Evolutionary conservation across 306 rosid genomes (phyloP), one percentile per base, ranked within the genome.

Genomic region (Comarum palustre): DNA sequence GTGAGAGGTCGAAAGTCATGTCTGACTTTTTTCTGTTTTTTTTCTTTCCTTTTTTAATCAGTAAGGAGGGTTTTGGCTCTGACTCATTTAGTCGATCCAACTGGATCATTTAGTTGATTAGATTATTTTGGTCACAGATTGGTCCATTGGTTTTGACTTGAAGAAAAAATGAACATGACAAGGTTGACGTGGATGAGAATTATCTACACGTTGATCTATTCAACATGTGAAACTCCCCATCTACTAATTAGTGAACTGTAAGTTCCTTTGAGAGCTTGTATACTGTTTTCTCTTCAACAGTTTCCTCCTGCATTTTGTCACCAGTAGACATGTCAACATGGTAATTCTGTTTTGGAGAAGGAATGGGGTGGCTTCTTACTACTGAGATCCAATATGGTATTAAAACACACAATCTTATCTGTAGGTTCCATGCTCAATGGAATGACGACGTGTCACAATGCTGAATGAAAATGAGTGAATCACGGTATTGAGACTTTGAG

Each of bases 311-410:
- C 8, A n/a, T 39, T 65, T 65, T 66, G 14, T n/a, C 42, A 27
- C 42, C 32, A 47, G 51, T 42, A 22, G 55, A 45, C 25, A 68
- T 25, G 42, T 68, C 42, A 55, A 4, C 27, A 16, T 7, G 31
- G 29, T 29, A 24, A 52, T 22, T 52, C 5, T 52, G 59, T 52
- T 43, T 65, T 43, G 48, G 19, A 4, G 31, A 4, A 20, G 2
- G n/a, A 47, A 47, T 29, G 27, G 43, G 59, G 11, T 47, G 72
- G 31, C 38, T 66, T 66, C 14, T 66, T 31, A 43, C 42, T 68
- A 29, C 15, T 27, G 58, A 68, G 54, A 19, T 68, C 25, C 42
- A 68, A 27, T 46, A 15, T n/a, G 29, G 4, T 68, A 34, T 67
- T 20, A 16, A 67, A 45, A 29, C 14, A 67, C 38, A 20, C 11